phyloP scores from a whole-genome alignment of 495 filamentous ascomycete genomes.

The Penicillium riverlandense region DNA sequence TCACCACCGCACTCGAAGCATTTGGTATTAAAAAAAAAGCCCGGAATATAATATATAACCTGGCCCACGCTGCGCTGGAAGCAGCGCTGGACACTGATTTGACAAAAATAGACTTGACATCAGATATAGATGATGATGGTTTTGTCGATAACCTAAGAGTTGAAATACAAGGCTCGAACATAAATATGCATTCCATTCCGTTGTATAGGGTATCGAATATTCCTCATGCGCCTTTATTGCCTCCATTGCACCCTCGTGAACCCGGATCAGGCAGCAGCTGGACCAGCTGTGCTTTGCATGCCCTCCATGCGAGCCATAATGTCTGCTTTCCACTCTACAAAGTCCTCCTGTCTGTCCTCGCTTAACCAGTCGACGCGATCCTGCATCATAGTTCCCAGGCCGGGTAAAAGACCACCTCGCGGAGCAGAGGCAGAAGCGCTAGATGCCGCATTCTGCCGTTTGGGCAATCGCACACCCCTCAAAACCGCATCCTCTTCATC shows the following conservation, averaged over 20 bases:
- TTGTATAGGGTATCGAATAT: constrained; percentile 18
- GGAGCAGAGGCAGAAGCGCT: constrained; percentile 3
- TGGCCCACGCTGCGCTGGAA: background rate
- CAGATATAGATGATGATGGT: background rate
- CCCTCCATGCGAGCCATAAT: constrained; percentile 43
- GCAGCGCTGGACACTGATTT: background rate
- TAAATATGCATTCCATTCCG: background rate
- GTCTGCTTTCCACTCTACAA: constrained; percentile 62
- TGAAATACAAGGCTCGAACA: background rate
- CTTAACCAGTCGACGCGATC: constrained; percentile 74
- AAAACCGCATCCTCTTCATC: constrained; percentile 25
- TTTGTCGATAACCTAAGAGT: background rate
- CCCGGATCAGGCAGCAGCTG: constrained; percentile 6
- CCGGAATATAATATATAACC: too few relatives aligned
- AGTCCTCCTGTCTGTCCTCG: constrained; percentile 59
- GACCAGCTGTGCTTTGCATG: too few relatives aligned
- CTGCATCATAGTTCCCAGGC: constrained; percentile 77
- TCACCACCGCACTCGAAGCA: constrained; percentile 90
- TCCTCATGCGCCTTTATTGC: constrained; percentile 1
- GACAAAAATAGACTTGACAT: background rate
- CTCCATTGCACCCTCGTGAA: background rate
- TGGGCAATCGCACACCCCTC: constrained; percentile 15
- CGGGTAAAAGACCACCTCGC: constrained; percentile 41
- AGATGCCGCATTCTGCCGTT: constrained; percentile 10
- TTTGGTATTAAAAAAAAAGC: constrained; percentile 69